Conservation (phyloP, 768 basidiomycete species). For the Suillus americanus region DNA sequence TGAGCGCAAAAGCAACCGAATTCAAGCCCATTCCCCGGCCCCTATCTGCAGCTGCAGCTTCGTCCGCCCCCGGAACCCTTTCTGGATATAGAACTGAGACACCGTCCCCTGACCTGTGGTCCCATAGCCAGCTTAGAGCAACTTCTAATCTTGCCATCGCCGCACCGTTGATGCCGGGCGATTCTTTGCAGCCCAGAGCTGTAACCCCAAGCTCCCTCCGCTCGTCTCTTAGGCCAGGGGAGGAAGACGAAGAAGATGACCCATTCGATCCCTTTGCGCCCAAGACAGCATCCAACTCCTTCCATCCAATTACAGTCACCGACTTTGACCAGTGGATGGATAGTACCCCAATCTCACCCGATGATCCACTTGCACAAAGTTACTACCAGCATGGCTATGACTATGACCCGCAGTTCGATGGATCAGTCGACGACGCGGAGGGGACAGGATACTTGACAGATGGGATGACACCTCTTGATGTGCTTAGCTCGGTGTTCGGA, state of each 20-base stretch:
- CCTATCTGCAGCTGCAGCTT: constrained; percentile 65
- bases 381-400: constrained; percentile 30
- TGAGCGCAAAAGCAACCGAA: constrained; percentile 88
- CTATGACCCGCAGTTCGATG: constrained; percentile 33
- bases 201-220: constrained; percentile 73
- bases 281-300: constrained; percentile 45
- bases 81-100: constrained; percentile 64
- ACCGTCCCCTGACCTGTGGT: constrained; percentile 90
- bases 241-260: constrained; percentile 76
- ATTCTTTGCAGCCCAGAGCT: constrained; percentile 47
- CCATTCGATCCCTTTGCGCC: constrained; percentile 78
- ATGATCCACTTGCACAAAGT: constrained; percentile 41
- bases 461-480: constrained; percentile 98
- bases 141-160: constrained; percentile 90
- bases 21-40: constrained; percentile 85
- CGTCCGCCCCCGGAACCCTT: constrained; percentile 54
- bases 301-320: constrained; percentile 61
- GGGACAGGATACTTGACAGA: constrained; percentile 67
- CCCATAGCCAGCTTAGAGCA: constrained; percentile 65
- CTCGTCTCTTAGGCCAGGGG: constrained; percentile 57
- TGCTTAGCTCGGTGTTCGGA: constrained; percentile 91
- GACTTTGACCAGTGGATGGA: constrained; percentile 65
- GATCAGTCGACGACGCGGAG: constrained; percentile 45
- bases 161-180: constrained; percentile 82
- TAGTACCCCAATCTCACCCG: constrained; percentile 52